phyloP scores from a whole-genome alignment of 129 eudicot species.

The Artemisia annua region DNA sequence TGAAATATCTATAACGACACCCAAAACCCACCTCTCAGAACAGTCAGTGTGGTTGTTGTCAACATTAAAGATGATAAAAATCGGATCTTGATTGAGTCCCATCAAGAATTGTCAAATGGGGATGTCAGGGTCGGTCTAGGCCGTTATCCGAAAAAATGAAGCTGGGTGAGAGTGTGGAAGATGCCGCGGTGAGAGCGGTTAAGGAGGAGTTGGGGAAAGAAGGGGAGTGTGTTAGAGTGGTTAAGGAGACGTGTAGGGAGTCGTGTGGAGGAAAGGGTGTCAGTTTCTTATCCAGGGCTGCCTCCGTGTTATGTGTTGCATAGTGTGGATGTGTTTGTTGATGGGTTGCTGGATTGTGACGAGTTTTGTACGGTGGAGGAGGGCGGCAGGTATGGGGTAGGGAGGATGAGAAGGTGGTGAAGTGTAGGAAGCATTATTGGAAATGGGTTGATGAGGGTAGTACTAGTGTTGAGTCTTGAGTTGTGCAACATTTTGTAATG shows the following conservation, averaged over 20 bases:
- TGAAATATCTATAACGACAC: slow-evolving; percentile 63
- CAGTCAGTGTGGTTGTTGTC: slow-evolving; percentile 64
- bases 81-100: slow-evolving; percentile 64
- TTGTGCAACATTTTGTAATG: slow-evolving; percentile 11
- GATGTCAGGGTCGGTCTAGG: slow-evolving; percentile 51
- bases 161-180: slow-evolving; percentile 68
- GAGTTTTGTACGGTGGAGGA: slow-evolving; percentile 76
- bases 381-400: slow-evolving; percentile 45
- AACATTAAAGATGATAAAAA: slow-evolving; percentile 32
- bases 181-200: slow-evolving; percentile 65
- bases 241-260: slow-evolving; percentile 55
- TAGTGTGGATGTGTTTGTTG: slow-evolving; percentile 71
- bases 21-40: slow-evolving; percentile 55
- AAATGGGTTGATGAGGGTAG: slow-evolving; percentile 63
- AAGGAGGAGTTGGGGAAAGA: slow-evolving; percentile 71
- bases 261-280: slow-evolving; percentile 71
- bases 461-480: slow-evolving; percentile 34
- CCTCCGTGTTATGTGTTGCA: slow-evolving; percentile 89
- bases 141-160: slow-evolving; percentile 91
- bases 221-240: slow-evolving; percentile 36
- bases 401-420: slow-evolving; percentile 48
- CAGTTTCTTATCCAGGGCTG: slow-evolving; percentile 84
- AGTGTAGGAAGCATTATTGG: slow-evolving; percentile 83
- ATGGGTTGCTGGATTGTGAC: slow-evolving; percentile 64
- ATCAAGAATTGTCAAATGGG: slow-evolving; percentile 76